A percentile compares a stretch with the other conserved stretches of the same genome.
These are phyloP conservation scores for Hylodesmum podocarpum DNA, from an alignment of 306 rosid species.

Conservation along the genomic window DNA sequence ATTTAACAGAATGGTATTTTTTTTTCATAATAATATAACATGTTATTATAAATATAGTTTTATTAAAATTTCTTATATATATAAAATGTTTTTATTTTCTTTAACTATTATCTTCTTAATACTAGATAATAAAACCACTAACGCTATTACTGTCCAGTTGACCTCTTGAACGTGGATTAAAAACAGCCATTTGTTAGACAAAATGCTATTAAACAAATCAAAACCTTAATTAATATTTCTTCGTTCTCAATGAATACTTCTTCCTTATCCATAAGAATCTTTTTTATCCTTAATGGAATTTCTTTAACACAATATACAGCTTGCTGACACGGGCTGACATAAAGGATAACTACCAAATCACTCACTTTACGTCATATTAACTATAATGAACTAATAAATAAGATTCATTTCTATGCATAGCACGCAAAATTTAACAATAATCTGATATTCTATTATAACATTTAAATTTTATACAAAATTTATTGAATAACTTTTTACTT, in stretches of 20 bases:
- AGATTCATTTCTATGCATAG: not conserved
- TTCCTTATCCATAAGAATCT: constrained; percentile 15
- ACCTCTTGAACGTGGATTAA: not conserved
- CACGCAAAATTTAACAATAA: not conserved
- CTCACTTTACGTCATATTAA: constrained; percentile 1
- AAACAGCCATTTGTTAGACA: not conserved
- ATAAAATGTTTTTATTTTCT: not conserved
- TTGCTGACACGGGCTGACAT: not conserved
- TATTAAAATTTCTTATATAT: not conserved
- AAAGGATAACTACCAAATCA: constrained; percentile 35
- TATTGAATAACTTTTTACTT: not conserved
- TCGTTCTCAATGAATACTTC: not conserved
- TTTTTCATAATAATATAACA: not conserved
- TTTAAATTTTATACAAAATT: not conserved
- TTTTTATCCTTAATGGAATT: not conserved
- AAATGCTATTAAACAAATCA: not conserved
- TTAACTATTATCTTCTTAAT: not conserved
- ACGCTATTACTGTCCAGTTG: not conserved
- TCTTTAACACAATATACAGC: not conserved
- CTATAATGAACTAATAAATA: not conserved
- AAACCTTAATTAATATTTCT: not conserved
- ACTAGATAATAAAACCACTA: not conserved
- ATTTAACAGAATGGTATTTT: not conserved
- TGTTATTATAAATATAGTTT: not conserved
- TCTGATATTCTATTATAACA: not conserved